Evolutionary conservation across 1,139 yeast genomes (phyloP).

Genomic region (Entelexis paramagnoliae): DNA sequence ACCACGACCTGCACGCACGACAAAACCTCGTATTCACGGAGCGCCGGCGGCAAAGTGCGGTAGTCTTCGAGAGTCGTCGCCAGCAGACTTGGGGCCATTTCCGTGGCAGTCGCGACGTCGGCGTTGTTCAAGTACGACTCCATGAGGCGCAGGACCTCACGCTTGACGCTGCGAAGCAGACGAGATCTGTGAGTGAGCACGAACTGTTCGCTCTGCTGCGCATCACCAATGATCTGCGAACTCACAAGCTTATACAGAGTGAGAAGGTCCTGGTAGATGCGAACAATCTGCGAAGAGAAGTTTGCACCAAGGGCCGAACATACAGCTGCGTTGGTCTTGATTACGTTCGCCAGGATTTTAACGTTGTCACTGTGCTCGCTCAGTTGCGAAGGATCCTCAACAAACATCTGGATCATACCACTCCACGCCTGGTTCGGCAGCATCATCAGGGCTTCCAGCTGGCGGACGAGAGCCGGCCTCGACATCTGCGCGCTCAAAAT

Average conservation of each 20-base stretch:
- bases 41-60: conserved; percentile 80
- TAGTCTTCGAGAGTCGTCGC: conserved; percentile 86
- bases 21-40: conserved; percentile 94
- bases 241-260: conserved; percentile 84
- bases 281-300: conserved; percentile 77
- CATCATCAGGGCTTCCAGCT: conserved; percentile 71
- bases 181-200: conserved; percentile 93
- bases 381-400: conserved; percentile 73
- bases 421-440: conserved; percentile 93
- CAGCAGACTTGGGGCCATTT: conserved; percentile 73
- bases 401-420: conserved; percentile 79
- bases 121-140: conserved; percentile 83
- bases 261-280: conserved; percentile 81
- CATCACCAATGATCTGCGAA: conserved; percentile 60
- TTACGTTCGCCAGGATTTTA: conserved; percentile 82
- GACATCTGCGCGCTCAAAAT: conserved; percentile 77
- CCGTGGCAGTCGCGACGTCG: conserved; percentile 72
- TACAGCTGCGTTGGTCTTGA: conserved; percentile 89
- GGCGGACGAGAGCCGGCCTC: conserved; percentile 53
- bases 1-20: conserved; percentile 91
- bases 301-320: conserved; percentile 90
- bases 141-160: conserved; percentile 79
- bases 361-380: conserved; percentile 70
- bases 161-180: conserved; percentile 90
- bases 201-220: conserved; percentile 71